Base-by-base conservation (phyloP, 169 alveolate genomes). In the Plasmodium berghei region DNA sequence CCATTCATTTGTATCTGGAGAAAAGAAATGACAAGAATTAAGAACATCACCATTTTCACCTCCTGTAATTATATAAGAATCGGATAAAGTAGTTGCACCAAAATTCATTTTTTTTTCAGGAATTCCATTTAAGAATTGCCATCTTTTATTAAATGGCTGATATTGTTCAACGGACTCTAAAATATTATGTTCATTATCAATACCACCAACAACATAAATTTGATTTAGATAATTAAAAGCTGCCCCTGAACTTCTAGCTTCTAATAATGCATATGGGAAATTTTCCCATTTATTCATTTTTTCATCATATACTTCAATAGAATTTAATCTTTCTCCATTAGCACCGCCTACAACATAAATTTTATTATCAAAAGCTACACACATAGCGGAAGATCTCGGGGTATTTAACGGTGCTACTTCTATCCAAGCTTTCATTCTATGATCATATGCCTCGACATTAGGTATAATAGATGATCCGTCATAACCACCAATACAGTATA, bases 331-430 rank as follows among this genome's bases (percentile, higher is more conserved):
- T 58, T 95, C 96, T 9, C 97, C 98, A 58, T 89, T 90, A 4
- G 98, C 93, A 24, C 97, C 98, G 12, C 97, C 98, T 14, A 94
- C 48, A 16, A 94, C 97, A 72, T 89, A 94, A 9, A 95, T 63
- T 48, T 74, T 73, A 14, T 93, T 97, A 20, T 93, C 96, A 88
- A 88, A 56, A 28, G 92, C 93, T 22, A 95, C 93, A 59, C 92
- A 58, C 97, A 96, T 95, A 16, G 97, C 93, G 8, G 97, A 93
- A 8, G 97, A 96, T 42, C 98, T 75, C 12, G 97, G 97, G 8
- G 96, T 85, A 61, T 90, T 94, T 59, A 96, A 73, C 3, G 98
- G 96, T 5, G 97, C 96, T 8, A 90, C 75, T 52, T 87, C 93
- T 66, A 93, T 94, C 98, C 98, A 96, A 52, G 93, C 94, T 67